Conservation (phyloP, 2,329 filamentous ascomycete genomes). For the Sarocladiaceae sp. region DNA sequence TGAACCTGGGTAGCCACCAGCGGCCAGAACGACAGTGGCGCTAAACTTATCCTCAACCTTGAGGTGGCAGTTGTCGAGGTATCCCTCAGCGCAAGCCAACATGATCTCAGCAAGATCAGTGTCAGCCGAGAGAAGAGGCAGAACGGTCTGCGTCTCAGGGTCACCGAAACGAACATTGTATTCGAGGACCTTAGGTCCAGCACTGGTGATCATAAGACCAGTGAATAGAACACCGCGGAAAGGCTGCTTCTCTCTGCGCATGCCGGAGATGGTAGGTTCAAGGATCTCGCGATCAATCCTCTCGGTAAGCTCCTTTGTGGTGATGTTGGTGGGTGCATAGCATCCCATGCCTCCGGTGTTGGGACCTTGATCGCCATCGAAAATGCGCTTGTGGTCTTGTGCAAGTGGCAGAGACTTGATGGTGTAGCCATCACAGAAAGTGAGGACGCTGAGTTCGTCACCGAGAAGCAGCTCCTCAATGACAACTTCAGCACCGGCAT, state of each 20-base stretch:
- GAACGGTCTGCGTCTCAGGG: conserved; percentile 83
- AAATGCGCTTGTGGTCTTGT: conserved; percentile 94
- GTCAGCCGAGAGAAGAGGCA: conserved; percentile 71
- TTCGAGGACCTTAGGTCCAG: conserved; percentile 78
- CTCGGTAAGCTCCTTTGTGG: conserved; percentile 67
- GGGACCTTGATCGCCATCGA: conserved; percentile 82
- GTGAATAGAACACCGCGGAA: conserved; percentile 78
- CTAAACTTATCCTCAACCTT: conserved; percentile 68
- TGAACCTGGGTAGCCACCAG: conserved; percentile 82
- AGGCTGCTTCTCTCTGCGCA: conserved; percentile 73
- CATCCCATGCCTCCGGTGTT: conserved; percentile 99
- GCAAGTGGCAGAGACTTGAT: conserved; percentile 82
- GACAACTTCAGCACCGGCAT: conserved; percentile 84
- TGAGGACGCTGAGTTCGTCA: conserved; percentile 87
- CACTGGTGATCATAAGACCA: conserved; percentile 86
- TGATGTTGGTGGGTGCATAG: conserved; percentile 85
- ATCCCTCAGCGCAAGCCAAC: conserved; percentile 75
- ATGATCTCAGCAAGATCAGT: conserved; percentile 86
- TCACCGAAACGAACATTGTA: conserved; percentile 94
- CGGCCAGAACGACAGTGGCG: conserved; percentile 89
- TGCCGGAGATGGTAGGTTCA: conserved; percentile 84
- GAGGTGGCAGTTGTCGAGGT: conserved; percentile 65
- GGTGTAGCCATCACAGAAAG: conserved; percentile 84
- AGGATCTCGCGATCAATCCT: conserved; percentile 77
- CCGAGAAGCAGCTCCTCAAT: conserved; percentile 92